Evolutionary conservation across 306 rosid species (phyloP).

Genomic region (Mimosa bimucronata): DNA sequence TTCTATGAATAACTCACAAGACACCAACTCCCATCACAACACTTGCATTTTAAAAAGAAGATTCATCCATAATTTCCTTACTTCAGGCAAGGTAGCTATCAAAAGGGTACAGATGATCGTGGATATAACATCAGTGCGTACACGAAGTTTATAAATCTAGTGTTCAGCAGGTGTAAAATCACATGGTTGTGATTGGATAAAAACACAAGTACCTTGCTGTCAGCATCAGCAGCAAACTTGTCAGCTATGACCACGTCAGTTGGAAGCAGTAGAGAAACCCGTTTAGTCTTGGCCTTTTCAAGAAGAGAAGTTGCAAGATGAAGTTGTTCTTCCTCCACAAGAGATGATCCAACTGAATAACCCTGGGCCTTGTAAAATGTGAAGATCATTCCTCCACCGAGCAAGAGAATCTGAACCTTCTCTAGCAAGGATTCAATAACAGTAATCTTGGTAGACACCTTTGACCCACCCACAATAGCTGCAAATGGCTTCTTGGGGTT

Average conservation of each 20-base stretch:
- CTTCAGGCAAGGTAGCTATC: not conserved
- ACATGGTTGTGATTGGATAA: not conserved
- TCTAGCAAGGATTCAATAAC: conserved; percentile 73
- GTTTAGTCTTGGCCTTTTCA: conserved; percentile 71
- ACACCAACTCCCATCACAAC: not conserved
- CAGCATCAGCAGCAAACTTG: conserved; percentile 74
- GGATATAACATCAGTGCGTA: not conserved
- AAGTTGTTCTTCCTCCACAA: conserved; percentile 74
- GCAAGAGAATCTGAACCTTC: conserved; percentile 61
- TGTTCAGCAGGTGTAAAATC: not conserved
- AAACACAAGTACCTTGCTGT: conserved; percentile 54
- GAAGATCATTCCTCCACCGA: conserved; percentile 83
- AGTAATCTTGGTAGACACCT: conserved; percentile 77
- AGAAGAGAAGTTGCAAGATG: conserved; percentile 62
- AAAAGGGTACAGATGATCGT: not conserved
- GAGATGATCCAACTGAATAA: conserved; percentile 64
- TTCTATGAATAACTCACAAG: not conserved
- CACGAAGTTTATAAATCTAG: not conserved
- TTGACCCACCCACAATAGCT: conserved; percentile 75
- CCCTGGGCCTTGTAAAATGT: conserved; percentile 86
- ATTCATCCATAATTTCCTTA: not conserved
- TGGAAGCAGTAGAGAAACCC: conserved; percentile 73
- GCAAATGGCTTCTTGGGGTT: conserved; percentile 81
- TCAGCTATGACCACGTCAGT: conserved; percentile 68
- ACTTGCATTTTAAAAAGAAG: not conserved